Conservation (phyloP, 2,329 filamentous ascomycete species). For the Curvularia sp. region DNA sequence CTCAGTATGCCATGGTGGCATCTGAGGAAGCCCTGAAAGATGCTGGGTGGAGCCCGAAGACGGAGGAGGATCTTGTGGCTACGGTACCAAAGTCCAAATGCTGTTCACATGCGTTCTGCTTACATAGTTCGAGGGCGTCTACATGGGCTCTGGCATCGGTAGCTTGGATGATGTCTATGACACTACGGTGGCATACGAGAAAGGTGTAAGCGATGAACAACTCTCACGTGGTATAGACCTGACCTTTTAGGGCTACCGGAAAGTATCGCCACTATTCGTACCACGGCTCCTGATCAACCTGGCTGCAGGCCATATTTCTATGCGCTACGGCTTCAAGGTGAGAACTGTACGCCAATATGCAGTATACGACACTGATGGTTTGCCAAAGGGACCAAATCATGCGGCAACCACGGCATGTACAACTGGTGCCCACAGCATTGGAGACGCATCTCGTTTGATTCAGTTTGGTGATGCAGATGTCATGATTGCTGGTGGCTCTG, state of each 20-base stretch:
- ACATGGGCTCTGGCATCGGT: constrained; percentile 93
- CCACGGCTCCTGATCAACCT: constrained; percentile 93
- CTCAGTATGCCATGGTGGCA: constrained; percentile 89
- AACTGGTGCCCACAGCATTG: constrained; percentile 92
- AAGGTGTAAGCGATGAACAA: constrained; percentile 64
- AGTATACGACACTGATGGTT: constrained; percentile 11
- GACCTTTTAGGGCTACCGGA: constrained; percentile 76
- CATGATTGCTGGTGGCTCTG: constrained; percentile 94
- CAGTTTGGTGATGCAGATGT: constrained; percentile 90
- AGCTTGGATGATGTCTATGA: constrained; percentile 90
- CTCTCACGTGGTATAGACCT: background rate
- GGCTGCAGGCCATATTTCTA: constrained; percentile 91
- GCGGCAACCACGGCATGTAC: constrained; percentile 94
- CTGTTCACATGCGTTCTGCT: constrained; percentile 9
- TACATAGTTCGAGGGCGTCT: constrained; percentile 69
- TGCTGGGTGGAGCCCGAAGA: constrained; percentile 74
- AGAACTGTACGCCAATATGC: no score
- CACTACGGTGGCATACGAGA: constrained; percentile 77
- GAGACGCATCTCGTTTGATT: constrained; percentile 92
- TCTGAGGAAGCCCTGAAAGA: constrained; percentile 85
- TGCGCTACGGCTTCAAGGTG: constrained; percentile 82
- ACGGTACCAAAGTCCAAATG: constrained; percentile 60
- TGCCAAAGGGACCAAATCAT: constrained; percentile 79
- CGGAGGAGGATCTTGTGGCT: constrained; percentile 69
- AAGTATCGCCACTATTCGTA: constrained; percentile 92